Base-by-base conservation (phyloP, 2,329 filamentous ascomycete species). In the Ascochyta fabae region DNA sequence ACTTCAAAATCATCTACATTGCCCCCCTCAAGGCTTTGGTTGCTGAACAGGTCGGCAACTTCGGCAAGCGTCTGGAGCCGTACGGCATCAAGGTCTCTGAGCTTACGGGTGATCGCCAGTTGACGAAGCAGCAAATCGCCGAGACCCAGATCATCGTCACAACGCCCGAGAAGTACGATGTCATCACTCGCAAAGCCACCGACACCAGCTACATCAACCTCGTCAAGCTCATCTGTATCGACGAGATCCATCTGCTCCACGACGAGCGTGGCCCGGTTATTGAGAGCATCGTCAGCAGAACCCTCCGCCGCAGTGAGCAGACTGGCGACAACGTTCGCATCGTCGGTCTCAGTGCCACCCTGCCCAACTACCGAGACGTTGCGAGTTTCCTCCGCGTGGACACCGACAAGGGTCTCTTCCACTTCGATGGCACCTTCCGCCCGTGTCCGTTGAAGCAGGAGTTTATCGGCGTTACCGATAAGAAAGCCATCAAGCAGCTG, bases 1-100 rank as follows among this genome's bases (percentile, higher is more conserved):
- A 93, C 39, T 99, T 99, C 82, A 99, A 99, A 79, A 97, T 99
- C 67, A 89, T 99, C 38, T 99, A 96, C 74, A 97, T 99, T 70
- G 95, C 95, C 27, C 95, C 95, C 0, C 77, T 99, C 55, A 99
- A 99, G 75, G 95, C 95, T 42, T 79, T 99, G 61, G 95, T 99
- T 3, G 93, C 97, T 75, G 95, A 99, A 74, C 95, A 99, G 78
- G 95, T 99, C 48, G 95, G 95, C 50, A 99, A 98, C 76, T 96
- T 99, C 75, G 93, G 95, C 64, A 92, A 92, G 73, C 86, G 96
- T 54, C 82, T 99, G 9, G 91, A 94, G 72, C 86, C 91, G 0
- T 98, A 94, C 63, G 95, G 95, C 35, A 92, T 99, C 72, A 89
- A 86, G 56, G 95, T 99, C 10, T 87, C 93, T n/a, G 95, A 99